Evolutionary conservation across 2,329 filamentous ascomycete species (phyloP).

Genomic region (Cordyceps javanica): DNA sequence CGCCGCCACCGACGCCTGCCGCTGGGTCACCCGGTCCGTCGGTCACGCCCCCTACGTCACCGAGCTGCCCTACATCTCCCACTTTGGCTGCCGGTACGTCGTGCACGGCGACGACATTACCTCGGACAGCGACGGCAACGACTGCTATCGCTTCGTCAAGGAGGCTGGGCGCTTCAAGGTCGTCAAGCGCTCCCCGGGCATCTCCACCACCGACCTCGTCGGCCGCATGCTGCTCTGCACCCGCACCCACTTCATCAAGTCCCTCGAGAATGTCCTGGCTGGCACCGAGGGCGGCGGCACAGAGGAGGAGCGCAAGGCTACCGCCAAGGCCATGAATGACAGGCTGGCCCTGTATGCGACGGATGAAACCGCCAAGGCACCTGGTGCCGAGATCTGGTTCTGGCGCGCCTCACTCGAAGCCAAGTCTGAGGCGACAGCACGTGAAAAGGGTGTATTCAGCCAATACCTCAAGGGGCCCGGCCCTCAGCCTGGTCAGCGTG

Average conservation of each 20-base stretch:
- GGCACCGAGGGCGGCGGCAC: conserved; percentile 69
- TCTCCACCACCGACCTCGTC: conserved; percentile 96
- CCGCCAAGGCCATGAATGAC: conserved; percentile 64
- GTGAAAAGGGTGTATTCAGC: conserved; percentile 58
- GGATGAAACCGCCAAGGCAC: conserved; percentile 71
- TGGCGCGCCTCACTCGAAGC: conserved; percentile 58
- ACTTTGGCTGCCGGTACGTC: conserved; percentile 92
- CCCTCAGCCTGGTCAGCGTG: conserved; percentile 68
- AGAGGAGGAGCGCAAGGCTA: conserved; percentile 56
- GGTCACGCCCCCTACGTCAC: conserved; percentile 92
- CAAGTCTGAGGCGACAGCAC: conserved; percentile 33
- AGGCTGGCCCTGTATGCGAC: conserved; percentile 82
- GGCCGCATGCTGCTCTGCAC: conserved; percentile 96
- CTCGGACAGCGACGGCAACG: conserved; percentile 84
- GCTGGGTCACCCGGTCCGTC: conserved; percentile 84
- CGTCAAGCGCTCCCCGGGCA: conserved; percentile 91
- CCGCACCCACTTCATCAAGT: conserved; percentile 86
- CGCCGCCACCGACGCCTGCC: conserved; percentile 86
- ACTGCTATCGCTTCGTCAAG: conserved; percentile 98
- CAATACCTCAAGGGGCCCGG: conserved; percentile 65
- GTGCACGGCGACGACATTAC: conserved; percentile 98
- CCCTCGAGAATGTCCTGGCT: conserved; percentile 60
- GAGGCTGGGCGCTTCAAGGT: conserved; percentile 90
- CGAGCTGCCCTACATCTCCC: conserved; percentile 84
- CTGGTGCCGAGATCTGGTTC: conserved; percentile 79